A percentile compares a stretch with the other conserved stretches of the same genome.
Evolutionary conservation across 176 grass and related monocot genomes (phyloP).

Genomic region (Triticum timopheevii): DNA sequence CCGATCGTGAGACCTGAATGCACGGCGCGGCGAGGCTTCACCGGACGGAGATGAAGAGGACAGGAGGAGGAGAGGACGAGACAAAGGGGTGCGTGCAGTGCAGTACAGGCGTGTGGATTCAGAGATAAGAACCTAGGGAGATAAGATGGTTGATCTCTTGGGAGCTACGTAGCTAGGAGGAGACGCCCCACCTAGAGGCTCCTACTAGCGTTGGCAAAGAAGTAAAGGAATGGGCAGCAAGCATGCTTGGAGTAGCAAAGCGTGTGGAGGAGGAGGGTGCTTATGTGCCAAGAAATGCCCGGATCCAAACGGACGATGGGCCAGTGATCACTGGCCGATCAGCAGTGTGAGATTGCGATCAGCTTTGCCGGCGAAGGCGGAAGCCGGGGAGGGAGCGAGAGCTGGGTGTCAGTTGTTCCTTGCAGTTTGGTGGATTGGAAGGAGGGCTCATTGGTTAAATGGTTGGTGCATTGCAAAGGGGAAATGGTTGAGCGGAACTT

Average conservation of each 20-base stretch:
- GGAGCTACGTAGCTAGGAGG: slow-evolving; percentile 37
- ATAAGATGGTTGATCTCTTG: slow-evolving; percentile 29
- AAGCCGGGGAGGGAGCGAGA: not conserved
- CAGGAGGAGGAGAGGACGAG: slow-evolving; percentile 11
- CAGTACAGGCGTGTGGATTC: slow-evolving; percentile 24
- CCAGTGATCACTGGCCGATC: not conserved
- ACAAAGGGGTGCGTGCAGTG: slow-evolving; percentile 5
- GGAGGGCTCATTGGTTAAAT: slow-evolving; percentile 15
- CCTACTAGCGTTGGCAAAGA: slow-evolving; percentile 50
- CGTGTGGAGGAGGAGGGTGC: slow-evolving; percentile 7
- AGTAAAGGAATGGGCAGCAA: slow-evolving; percentile 71
- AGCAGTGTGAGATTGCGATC: not conserved
- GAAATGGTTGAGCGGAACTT: not conserved
- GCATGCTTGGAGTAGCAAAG: slow-evolving; percentile 2
- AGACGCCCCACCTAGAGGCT: slow-evolving; percentile 48
- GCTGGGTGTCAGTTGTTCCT: not conserved
- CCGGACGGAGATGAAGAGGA: slow-evolving; percentile 1
- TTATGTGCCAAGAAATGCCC: slow-evolving; percentile 39
- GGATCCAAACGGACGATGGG: not conserved
- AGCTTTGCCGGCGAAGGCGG: slow-evolving; percentile 6
- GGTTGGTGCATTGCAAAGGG: slow-evolving; percentile 18
- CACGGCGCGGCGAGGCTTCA: not conserved
- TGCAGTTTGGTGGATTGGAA: not conserved
- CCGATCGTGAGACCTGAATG: not conserved
- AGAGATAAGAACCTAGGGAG: not conserved